Conservation (phyloP, 2,329 filamentous ascomycete genomes). For the Talaromyces sp. region DNA sequence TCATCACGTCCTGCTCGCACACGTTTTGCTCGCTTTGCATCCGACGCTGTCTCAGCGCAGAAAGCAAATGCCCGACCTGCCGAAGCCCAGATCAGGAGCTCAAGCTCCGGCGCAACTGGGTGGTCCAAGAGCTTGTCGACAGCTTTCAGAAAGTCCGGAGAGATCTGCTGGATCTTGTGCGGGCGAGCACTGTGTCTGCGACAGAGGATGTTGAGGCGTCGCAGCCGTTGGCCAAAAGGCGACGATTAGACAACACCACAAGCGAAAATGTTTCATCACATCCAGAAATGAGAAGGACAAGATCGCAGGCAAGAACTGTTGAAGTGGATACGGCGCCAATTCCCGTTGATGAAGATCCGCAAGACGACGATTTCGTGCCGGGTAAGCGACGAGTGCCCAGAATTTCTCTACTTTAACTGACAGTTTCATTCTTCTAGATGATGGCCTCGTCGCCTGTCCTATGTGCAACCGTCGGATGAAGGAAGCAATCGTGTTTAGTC, state of each 20-base stretch:
- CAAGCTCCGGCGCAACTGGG: slow-evolving; percentile 77
- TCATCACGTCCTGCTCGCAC: slow-evolving; percentile 90
- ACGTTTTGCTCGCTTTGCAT: slow-evolving; percentile 98
- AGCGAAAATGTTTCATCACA: slow-evolving; percentile 30
- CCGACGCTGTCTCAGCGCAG: slow-evolving; percentile 71
- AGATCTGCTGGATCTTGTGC: slow-evolving; percentile 60
- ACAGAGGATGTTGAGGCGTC: slow-evolving; percentile 33
- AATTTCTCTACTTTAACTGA: slow-evolving; percentile 12
- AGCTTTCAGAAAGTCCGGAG: slow-evolving; percentile 64
- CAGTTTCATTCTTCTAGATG: slow-evolving; percentile 40
- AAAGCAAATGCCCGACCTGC: slow-evolving; percentile 85
- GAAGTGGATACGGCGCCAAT: slow-evolving; percentile 11
- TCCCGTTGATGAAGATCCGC: slow-evolving; percentile 33
- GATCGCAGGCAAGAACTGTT: slow-evolving; percentile 24
- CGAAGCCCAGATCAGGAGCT: slow-evolving; percentile 72
- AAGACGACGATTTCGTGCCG: slow-evolving; percentile 34
- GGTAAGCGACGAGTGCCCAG: slow-evolving; percentile 16
- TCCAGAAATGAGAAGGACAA: slow-evolving; percentile 27
- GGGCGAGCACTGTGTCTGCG: slow-evolving; percentile 45
- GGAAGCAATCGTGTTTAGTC: slow-evolving; percentile 66
- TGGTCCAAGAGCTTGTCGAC: slow-evolving; percentile 76
- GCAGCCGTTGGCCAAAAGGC: slow-evolving; percentile 26
- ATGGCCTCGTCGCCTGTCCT: slow-evolving; percentile 77
- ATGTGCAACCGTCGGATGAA: slow-evolving; percentile 79
- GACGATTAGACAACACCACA: slow-evolving; percentile 28